These are phyloP conservation scores for Penicillium sp. DNA, from an alignment of 2,329 filamentous ascomycete genomes.

Conservation along the genomic window DNA sequence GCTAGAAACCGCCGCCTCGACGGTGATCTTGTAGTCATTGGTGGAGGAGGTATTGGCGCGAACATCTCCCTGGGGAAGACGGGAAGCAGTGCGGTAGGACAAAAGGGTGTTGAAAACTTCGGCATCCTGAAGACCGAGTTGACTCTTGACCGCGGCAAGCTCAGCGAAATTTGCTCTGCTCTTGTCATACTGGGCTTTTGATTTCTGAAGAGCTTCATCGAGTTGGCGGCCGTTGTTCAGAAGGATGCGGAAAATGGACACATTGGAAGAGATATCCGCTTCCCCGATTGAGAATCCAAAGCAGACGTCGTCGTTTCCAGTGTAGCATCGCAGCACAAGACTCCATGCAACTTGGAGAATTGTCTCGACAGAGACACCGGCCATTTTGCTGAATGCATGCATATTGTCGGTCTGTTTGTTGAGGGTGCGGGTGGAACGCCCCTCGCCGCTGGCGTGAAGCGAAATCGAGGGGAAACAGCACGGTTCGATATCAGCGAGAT, in stretches of 20 bases:
- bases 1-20: slow-evolving; percentile 27
- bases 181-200: slow-evolving; percentile 18
- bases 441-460: slow-evolving; percentile 3
- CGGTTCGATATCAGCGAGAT: slow-evolving; percentile 43
- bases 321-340: slow-evolving; percentile 42
- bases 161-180: slow-evolving; percentile 20
- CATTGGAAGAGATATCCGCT: slow-evolving; percentile 23
- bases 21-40: slow-evolving; percentile 23
- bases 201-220: slow-evolving; percentile 18
- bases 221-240: slow-evolving; percentile 25
- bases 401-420: slow-evolving; percentile 21
- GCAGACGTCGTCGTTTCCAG: slow-evolving; percentile 42
- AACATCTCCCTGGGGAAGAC: slow-evolving; percentile 4
- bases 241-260: slow-evolving; percentile 23
- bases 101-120: slow-evolving; percentile 32
- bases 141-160: slow-evolving; percentile 23
- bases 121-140: slow-evolving; percentile 22
- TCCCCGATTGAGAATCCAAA: slow-evolving; percentile 43
- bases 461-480: slow-evolving; percentile 42
- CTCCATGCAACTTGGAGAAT: slow-evolving; percentile 44
- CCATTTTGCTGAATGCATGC: slow-evolving; percentile 21
- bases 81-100: slow-evolving; percentile 15
- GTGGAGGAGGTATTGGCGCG: slow-evolving; percentile 6
- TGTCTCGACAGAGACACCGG: slow-evolving; percentile 18
- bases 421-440: slow-evolving; percentile 13